A percentile compares a stretch with the other conserved stretches of the same genome.
phyloP scores from a whole-genome alignment of 192 early-diverging fungal genomes.

The Coemansia reversa region DNA sequence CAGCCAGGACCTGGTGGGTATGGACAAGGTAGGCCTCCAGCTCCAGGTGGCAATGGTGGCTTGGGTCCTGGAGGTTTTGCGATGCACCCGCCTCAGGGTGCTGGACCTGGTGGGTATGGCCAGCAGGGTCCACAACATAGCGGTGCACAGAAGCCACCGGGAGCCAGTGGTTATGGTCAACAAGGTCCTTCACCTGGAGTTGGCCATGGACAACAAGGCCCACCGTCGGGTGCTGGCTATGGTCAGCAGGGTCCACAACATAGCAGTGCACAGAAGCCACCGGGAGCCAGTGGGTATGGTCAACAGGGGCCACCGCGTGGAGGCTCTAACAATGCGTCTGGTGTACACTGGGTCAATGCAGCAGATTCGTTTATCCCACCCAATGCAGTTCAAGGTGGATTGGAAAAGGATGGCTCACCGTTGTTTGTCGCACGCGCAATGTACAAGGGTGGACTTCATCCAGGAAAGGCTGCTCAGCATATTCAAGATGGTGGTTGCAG shows the following conservation, averaged over 20 bases:
- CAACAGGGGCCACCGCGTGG: constrained; percentile 2
- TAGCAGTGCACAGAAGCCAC: neutral
- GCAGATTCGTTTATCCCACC: constrained; percentile 38
- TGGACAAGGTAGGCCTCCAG: constrained; percentile 1
- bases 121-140: constrained; percentile 10
- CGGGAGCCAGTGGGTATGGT: neutral
- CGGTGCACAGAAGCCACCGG: neutral
- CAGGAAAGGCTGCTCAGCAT: constrained; percentile 54
- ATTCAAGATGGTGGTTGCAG: constrained; percentile 50
- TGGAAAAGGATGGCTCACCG: constrained; percentile 57
- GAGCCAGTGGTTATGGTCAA: neutral
- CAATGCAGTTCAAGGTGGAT: constrained; percentile 58
- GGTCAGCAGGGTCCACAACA: constrained; percentile 4
- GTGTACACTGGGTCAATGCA: constrained; percentile 31
- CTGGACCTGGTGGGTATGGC: neutral
- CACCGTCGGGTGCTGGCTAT: neutral
- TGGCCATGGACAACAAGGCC: neutral
- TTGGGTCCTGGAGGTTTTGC: neutral
- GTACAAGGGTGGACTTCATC: constrained; percentile 54
- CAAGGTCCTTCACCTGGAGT: constrained; percentile 41
- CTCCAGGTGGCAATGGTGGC: neutral
- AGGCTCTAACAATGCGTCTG: constrained; percentile 7
- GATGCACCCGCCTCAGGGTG: neutral
- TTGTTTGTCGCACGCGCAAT: constrained; percentile 58
- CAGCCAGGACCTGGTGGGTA: constrained; percentile 7